Evolutionary conservation across 2,329 filamentous ascomycete species (phyloP), one percentile per base, ranked within the genome.

Genomic region (Orbilia oligospora): DNA sequence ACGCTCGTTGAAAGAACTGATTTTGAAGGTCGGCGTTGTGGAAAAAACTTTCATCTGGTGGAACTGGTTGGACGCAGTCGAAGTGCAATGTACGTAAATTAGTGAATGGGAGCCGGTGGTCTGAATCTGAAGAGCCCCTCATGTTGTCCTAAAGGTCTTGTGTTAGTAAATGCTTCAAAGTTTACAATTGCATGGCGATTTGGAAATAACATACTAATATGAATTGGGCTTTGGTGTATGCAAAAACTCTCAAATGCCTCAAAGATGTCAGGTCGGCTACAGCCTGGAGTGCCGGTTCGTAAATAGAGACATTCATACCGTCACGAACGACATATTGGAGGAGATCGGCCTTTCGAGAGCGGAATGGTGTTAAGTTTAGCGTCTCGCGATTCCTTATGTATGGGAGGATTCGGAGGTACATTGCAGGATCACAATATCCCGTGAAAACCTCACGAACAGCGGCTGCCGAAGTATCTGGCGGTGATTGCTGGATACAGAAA

Each of bases 301-400:
- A 77, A 8, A 71, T 20, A 4, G 56, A 61, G 22, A 65, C 10
- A 12, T 27, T 8, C 14, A 33, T 44, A 6, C 48, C 51, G n/a
- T 67, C 58, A 12, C 49, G 49, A 5, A 71, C 44, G 22, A 58
- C 41, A 49, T 49, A 77, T 12, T 70, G 67, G 6, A 77, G 22
- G 16, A 56, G 67, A 24, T 24, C 36, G 5, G 70, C 20, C 16
- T 20, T 20, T 3, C 38, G 33, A 2, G 67, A 71, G 3, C 66
- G 49, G n/a, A 71, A 71, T 3, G 61, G 18, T 22, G 12, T 61
- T 2, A 71, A 24, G 30, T 71, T 44, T 5, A 55, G 12, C 18
- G 20, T 41, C 5, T 72, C 46, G 5, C 30, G 16, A 8, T 38
- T 18, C 9, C 51, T 36, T 16, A 77, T 18, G 16, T 46, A 41